Conservation (phyloP, 1,284 basidiomycete species). For the Papiliotrema fonsecae region DNA sequence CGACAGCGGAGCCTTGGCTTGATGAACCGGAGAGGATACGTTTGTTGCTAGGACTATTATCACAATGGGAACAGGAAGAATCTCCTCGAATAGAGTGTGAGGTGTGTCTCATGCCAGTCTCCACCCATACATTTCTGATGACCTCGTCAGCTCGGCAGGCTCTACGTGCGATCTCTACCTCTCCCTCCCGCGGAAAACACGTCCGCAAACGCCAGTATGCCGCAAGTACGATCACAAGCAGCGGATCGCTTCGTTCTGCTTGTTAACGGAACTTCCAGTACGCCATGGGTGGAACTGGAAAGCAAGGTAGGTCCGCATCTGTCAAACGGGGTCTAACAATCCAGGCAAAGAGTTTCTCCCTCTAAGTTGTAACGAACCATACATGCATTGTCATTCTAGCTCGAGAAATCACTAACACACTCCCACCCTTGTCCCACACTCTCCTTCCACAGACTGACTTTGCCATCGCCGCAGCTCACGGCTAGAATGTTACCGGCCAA, state of each 20-base stretch:
- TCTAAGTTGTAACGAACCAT: not conserved
- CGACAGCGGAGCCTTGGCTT: constrained; percentile 25
- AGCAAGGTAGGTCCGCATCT: constrained; percentile 16
- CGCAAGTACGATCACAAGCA: constrained; percentile 8
- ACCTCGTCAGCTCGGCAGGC: constrained; percentile 19
- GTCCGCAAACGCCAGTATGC: constrained; percentile 8
- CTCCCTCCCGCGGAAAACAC: constrained; percentile 15
- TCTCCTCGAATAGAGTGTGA: constrained; percentile 37
- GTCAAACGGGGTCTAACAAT: not conserved
- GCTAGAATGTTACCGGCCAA: constrained; percentile 79
- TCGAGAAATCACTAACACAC: constrained; percentile 88
- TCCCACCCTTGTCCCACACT: constrained; percentile 95
- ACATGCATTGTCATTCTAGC: constrained; percentile 51
- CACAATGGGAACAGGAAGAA: constrained; percentile 34
- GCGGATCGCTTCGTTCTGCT: constrained; percentile 22
- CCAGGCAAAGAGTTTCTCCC: not conserved
- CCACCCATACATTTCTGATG: not conserved
- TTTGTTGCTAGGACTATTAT: constrained; percentile 32
- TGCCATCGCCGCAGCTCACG: constrained; percentile 96
- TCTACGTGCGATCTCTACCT: constrained; percentile 18
- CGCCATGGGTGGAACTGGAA: constrained; percentile 23
- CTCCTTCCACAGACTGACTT: constrained; percentile 98
- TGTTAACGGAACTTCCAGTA: constrained; percentile 24
- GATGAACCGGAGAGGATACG: constrained; percentile 35
- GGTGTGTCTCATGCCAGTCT: constrained; percentile 12